Base-by-base conservation (phyloP, 2,329 filamentous ascomycete genomes). In the Cordyceps javanica region DNA sequence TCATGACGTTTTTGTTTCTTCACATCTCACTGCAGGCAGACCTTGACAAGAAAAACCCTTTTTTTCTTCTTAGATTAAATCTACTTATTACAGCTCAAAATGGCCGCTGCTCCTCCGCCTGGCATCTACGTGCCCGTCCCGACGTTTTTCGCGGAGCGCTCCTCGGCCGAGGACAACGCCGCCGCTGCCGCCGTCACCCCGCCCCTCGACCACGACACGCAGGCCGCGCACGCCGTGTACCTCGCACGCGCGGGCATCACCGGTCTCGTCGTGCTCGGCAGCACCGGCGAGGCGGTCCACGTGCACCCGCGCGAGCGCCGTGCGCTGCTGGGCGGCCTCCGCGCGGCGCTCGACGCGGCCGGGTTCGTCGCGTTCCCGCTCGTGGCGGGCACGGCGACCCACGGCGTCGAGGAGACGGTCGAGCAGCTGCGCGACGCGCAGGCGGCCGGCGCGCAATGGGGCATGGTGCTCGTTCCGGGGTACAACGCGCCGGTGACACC, bases 281-380 rank as follows among this genome's bases (percentile, higher is more conserved):
- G 79, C 39, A 87, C 84, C 0, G 85, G 85, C 59, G 85, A 87
- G 68, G 81, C 82, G 0, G 79, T 87, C 44, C 83, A 86, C 68
- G 73, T 87, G 50, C 77, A 79, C 21, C 74, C 75, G n/a, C 64
- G 72, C n/a, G 84, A 87, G 63, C 81, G 84, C 34, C 74, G 73
- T 58, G 70, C 76, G 45, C 70, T 87, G 46, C 74, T 87, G 41
- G 71, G 72, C n/a, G 77, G 77, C 54, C 78, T 85, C 53, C 77
- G 82, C 55, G 73, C 78, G 62, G 81, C 77, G 7, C 73, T 87
- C 36, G 75, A 80, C 58, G 73, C 75, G 52, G 80, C 77, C 3
- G 83, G 82, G 3, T 85, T 78, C 68, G 70, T 73, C 14, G 75
- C 82, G 64, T 82, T 84, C 60, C 82, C 83, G 0, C 77, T 88